These are phyloP conservation scores for Aspergillus sp. DNA, from an alignment of 2,329 filamentous ascomycete genomes.

Conservation along the genomic window DNA sequence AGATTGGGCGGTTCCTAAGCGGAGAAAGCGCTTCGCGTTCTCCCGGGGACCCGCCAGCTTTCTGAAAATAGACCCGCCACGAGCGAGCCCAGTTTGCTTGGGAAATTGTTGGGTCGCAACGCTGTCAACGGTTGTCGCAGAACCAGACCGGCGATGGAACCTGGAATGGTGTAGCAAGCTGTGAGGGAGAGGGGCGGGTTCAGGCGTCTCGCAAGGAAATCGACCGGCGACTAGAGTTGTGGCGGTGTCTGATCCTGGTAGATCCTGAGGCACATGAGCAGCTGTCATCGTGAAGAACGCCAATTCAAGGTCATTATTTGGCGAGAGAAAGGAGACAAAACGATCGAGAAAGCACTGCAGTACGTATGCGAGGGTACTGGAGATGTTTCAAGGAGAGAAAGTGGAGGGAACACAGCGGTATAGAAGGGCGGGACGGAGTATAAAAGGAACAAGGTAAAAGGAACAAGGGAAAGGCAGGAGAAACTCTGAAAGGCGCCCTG, in stretches of 20 bases:
- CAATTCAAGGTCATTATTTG: conserved; percentile 20
- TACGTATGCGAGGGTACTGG: background rate
- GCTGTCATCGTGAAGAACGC: conserved; percentile 29
- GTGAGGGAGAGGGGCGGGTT: conserved; percentile 23
- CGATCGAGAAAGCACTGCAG: background rate
- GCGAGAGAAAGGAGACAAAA: background rate
- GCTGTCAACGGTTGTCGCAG: conserved; percentile 18
- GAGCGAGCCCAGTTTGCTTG: conserved; percentile 25
- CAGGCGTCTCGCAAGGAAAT: conserved; percentile 21
- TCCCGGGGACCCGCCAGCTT: conserved; percentile 49
- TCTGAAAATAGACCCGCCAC: conserved; percentile 31
- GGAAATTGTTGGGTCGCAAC: conserved; percentile 24
- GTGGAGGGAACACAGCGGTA: background rate
- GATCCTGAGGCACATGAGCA: conserved; percentile 29
- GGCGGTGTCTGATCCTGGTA: conserved; percentile 25
- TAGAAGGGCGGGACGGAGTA: background rate
- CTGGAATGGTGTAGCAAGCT: conserved; percentile 23
- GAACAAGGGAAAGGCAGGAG: background rate
- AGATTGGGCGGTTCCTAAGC: conserved; percentile 36
- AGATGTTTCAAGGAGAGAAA: background rate
- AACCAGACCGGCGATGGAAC: conserved; percentile 25
- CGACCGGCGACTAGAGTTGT: conserved; percentile 19
- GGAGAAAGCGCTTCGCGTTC: conserved; percentile 48
- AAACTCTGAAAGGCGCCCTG: background rate
- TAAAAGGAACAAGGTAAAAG: background rate